phyloP scores from a whole-genome alignment of 768 basidiomycete species.

The Mycena polygramma region DNA sequence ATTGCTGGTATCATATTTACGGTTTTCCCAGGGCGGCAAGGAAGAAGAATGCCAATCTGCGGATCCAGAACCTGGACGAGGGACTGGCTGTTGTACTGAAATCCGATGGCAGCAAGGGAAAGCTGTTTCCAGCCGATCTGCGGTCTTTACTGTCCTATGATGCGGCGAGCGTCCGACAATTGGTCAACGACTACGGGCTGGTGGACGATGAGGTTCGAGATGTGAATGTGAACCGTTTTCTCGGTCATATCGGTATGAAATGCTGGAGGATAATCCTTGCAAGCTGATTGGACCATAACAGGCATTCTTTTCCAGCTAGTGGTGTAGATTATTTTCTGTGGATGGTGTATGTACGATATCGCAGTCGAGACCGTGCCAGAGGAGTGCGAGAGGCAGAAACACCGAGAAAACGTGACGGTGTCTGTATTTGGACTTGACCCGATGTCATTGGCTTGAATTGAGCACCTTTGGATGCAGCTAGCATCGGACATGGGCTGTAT shows the following conservation, averaged over 20 bases:
- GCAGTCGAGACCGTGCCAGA: background rate
- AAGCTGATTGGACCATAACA: slow-evolving; percentile 29
- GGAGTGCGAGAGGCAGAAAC: no score
- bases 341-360: background rate
- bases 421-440: background rate
- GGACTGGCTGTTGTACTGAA: slow-evolving; percentile 61
- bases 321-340: background rate
- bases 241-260: slow-evolving; percentile 65
- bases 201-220: slow-evolving; percentile 55
- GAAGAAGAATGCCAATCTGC: slow-evolving; percentile 59
- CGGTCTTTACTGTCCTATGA: slow-evolving; percentile 66
- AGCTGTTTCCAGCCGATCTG: slow-evolving; percentile 50
- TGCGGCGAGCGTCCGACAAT: slow-evolving; percentile 53
- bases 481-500: slow-evolving; percentile 40
- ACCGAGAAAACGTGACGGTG: background rate
- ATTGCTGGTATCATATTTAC: slow-evolving; percentile 3
- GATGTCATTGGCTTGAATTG: background rate
- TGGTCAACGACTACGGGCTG: slow-evolving; percentile 64
- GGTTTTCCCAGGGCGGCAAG: slow-evolving; percentile 58
- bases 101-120: slow-evolving; percentile 53
- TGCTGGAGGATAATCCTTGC: background rate
- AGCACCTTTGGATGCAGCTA: background rate
- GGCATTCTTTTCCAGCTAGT: slow-evolving; percentile 36
- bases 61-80: slow-evolving; percentile 57
- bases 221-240: slow-evolving; percentile 67